Evolutionary conservation across 2,329 filamentous ascomycete species (phyloP).

Genomic region (Nigrospora sphaerica): DNA sequence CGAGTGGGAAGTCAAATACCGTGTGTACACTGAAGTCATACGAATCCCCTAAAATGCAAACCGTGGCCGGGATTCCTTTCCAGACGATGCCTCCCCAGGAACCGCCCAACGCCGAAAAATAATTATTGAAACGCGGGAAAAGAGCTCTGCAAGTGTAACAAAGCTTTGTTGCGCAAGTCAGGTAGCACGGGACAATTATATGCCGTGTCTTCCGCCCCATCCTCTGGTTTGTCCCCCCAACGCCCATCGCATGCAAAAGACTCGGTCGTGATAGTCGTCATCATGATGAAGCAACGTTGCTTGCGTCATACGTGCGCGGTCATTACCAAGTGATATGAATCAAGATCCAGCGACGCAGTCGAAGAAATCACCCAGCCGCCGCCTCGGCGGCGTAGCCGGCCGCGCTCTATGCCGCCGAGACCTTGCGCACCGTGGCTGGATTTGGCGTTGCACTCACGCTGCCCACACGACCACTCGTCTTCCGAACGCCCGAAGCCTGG

Average conservation of each 20-base stretch:
- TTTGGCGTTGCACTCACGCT: slow-evolving; percentile 42
- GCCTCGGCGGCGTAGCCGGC: neutral
- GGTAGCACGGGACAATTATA: neutral
- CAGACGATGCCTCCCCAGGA: no score
- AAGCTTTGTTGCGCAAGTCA: neutral
- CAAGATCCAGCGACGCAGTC: slow-evolving; percentile 12
- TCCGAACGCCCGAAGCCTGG: slow-evolving; percentile 49
- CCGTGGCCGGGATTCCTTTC: no score
- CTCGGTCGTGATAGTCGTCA: slow-evolving; percentile 35
- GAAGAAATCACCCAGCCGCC: slow-evolving; percentile 10
- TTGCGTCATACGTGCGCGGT: slow-evolving; percentile 12
- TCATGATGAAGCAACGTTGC: slow-evolving; percentile 30
- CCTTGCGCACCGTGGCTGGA: slow-evolving; percentile 43
- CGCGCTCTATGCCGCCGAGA: slow-evolving; percentile 35
- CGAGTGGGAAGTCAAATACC: no score
- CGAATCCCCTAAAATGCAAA: no score
- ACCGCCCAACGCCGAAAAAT: no score
- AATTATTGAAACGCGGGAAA: no score
- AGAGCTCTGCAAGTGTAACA: neutral
- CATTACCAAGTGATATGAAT: slow-evolving; percentile 4
- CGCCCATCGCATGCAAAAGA: slow-evolving; percentile 38
- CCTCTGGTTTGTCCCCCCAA: slow-evolving; percentile 17
- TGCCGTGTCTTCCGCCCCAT: neutral
- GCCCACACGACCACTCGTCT: slow-evolving; percentile 59
- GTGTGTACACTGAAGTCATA: no score